phyloP scores from a whole-genome alignment of 176 grass and related monocot species.

The Musa beccarii region DNA sequence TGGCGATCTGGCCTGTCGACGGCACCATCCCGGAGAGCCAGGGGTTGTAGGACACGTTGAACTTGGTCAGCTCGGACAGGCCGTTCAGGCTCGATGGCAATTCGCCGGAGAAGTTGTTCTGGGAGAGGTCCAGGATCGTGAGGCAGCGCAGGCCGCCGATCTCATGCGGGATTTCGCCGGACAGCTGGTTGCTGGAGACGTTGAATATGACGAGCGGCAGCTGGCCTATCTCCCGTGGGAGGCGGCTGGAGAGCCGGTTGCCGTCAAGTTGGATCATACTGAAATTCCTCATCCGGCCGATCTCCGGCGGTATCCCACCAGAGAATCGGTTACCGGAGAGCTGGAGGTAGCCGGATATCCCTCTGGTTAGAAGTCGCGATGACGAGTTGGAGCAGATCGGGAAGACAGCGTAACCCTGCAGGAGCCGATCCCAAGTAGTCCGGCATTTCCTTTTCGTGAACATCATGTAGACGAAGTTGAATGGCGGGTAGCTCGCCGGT shows the following conservation, averaged over 20 bases:
- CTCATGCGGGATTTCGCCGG: slow-evolving; percentile 48
- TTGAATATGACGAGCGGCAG: slow-evolving; percentile 81
- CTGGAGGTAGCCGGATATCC: slow-evolving; percentile 64
- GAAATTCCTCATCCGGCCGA: slow-evolving; percentile 49
- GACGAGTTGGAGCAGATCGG: slow-evolving; percentile 50
- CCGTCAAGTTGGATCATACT: slow-evolving; percentile 64
- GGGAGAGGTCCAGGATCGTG: slow-evolving; percentile 48
- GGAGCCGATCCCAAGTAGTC: slow-evolving; percentile 43
- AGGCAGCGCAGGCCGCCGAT: slow-evolving; percentile 56
- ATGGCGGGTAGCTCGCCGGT: slow-evolving; percentile 75
- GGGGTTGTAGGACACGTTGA: slow-evolving; percentile 79
- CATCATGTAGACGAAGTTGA: slow-evolving; percentile 65
- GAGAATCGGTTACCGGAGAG: slow-evolving; percentile 67
- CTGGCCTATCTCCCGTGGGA: slow-evolving; percentile 37
- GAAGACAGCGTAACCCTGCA: slow-evolving; percentile 73
- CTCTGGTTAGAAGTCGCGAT: slow-evolving; percentile 34
- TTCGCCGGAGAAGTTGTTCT: slow-evolving; percentile 80
- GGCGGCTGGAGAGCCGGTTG: slow-evolving; percentile 39
- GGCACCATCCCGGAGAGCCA: slow-evolving; percentile 47
- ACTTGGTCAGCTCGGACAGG: slow-evolving; percentile 43
- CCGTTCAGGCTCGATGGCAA: slow-evolving; percentile 48
- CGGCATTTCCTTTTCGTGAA: slow-evolving; percentile 65
- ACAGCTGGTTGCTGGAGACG: slow-evolving; percentile 51
- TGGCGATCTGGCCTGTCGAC: slow-evolving; percentile 34
- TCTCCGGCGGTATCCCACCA: slow-evolving; percentile 40